Percentiles rank a stretch among this genome's conserved stretches.
Conservation (phyloP, 192 early-diverging fungal genomes). For the Backusella sp. region DNA sequence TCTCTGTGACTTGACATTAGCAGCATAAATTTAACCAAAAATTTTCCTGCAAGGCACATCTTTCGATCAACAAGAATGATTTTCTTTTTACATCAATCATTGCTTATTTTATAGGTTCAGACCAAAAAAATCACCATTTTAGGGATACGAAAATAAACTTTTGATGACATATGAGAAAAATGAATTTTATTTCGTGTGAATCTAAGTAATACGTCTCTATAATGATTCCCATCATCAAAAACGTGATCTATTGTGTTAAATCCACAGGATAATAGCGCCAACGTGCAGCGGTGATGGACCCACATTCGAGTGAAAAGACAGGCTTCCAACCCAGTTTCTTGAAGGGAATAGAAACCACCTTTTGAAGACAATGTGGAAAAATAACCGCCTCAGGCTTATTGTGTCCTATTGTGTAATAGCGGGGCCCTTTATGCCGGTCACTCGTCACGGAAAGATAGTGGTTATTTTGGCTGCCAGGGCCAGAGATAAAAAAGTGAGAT, state of each 20-base stretch:
- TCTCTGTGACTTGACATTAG: too few species aligned
- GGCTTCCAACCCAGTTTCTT: neutral
- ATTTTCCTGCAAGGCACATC: too few species aligned
- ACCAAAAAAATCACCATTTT: too few species aligned
- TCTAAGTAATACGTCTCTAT: too few species aligned
- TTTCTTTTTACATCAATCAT: too few species aligned
- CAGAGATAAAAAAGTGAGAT: neutral
- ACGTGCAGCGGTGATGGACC: neutral
- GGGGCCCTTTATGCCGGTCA: neutral
- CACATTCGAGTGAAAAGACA: neutral
- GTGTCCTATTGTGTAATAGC: neutral
- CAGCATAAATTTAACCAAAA: too few species aligned
- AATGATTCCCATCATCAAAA: neutral
- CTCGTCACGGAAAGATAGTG: neutral
- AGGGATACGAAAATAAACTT: too few species aligned
- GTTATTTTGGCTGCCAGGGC: neutral
- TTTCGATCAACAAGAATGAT: too few species aligned
- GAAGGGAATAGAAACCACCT: neutral
- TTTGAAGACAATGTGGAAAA: neutral
- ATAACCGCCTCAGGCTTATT: neutral
- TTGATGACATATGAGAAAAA: too few species aligned
- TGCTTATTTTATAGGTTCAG: too few species aligned
- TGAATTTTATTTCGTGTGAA: too few species aligned
- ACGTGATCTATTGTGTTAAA: neutral
- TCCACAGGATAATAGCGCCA: neutral